Conservation (phyloP, 2,329 filamentous ascomycete genomes). For the Periconia sp. region DNA sequence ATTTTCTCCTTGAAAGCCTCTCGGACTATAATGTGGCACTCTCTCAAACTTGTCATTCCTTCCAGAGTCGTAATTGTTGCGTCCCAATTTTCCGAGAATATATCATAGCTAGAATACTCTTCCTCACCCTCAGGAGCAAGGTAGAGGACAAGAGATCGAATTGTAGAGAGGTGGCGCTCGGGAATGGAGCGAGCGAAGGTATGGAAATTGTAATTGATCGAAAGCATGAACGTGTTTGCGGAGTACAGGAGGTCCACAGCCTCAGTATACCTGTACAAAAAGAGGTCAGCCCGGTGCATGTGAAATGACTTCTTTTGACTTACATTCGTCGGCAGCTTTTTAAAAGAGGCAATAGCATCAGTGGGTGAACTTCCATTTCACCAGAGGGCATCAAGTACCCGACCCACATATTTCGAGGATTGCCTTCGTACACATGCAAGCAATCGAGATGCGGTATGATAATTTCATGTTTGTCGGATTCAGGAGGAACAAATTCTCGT, state of each 20-base stretch:
- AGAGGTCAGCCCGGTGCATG: not conserved
- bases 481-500: not conserved
- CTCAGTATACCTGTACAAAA: constrained; percentile 4
- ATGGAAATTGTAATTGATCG: not conserved
- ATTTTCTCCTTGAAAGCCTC: not conserved
- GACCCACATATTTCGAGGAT: not conserved
- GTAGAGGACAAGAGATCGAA: constrained; percentile 1
- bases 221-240: constrained; percentile 1
- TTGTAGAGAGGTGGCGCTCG: not conserved
- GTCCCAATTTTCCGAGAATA: not conserved
- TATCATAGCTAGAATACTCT: not conserved
- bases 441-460: not conserved
- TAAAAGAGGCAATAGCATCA: not conserved
- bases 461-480: too few relatives aligned
- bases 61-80: not conserved
- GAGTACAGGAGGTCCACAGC: constrained; percentile 1
- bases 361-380: too few relatives aligned
- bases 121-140: not conserved
- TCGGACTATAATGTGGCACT: not conserved
- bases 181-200: constrained; percentile 6
- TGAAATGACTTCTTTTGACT: not conserved
- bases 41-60: not conserved
- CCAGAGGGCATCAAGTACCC: not conserved
- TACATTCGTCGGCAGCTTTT: not conserved
- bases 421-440: not conserved